Evolutionary conservation across 2,329 filamentous ascomycete species (phyloP).

Genomic region (Claviceps spartinae): DNA sequence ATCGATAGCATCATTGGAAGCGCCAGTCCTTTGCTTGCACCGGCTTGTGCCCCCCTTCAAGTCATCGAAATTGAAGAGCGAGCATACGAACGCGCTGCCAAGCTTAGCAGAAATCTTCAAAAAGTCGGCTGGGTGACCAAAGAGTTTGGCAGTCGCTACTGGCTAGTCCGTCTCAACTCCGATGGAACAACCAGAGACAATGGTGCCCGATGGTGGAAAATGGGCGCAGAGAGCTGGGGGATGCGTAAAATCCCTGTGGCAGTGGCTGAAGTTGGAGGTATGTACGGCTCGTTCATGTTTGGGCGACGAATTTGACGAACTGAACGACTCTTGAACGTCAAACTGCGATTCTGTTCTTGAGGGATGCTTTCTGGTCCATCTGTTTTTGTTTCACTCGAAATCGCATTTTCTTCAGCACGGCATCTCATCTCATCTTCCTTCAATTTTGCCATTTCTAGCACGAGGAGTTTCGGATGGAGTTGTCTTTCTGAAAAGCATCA

Average conservation of each 20-base stretch:
- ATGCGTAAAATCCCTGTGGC: conserved; percentile 89
- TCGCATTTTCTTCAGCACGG: neutral
- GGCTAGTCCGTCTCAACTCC: conserved; percentile 48
- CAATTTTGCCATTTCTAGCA: neutral
- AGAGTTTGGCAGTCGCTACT: conserved; percentile 51
- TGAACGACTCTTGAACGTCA: neutral
- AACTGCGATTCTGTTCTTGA: neutral
- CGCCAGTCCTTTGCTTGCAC: conserved; percentile 45
- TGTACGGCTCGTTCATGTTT: conserved; percentile 68
- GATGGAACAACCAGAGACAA: conserved; percentile 22
- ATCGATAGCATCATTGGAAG: conserved; percentile 40
- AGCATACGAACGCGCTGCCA: conserved; percentile 49
- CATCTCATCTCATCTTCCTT: conserved; percentile 9
- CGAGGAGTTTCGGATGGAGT: conserved; percentile 7
- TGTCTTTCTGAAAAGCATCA: neutral
- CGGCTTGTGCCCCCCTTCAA: conserved; percentile 52
- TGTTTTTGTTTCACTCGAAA: neutral
- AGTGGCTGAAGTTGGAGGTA: conserved; percentile 80
- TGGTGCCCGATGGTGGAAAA: conserved; percentile 60
- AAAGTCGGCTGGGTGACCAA: conserved; percentile 56
- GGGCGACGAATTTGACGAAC: conserved; percentile 38
- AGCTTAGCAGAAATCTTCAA: conserved; percentile 46
- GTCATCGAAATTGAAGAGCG: conserved; percentile 65
- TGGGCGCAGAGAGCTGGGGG: conserved; percentile 74
- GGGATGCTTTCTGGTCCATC: neutral